These are phyloP conservation scores for Pestalotiopsis sp. DNA, from an alignment of 2,329 filamentous ascomycete species.

Conservation along the genomic window DNA sequence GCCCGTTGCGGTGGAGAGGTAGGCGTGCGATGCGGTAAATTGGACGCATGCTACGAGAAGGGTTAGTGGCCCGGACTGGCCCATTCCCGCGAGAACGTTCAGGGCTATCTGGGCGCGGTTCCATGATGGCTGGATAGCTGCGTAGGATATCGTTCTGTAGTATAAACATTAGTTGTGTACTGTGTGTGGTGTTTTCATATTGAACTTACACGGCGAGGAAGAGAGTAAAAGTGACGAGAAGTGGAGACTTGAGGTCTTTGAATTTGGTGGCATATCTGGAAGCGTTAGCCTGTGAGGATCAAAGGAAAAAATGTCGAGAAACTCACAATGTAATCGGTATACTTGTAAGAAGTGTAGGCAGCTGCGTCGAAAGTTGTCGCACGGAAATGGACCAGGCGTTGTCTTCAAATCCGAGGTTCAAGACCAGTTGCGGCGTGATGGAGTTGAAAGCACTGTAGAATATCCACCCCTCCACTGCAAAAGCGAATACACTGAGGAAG, in stretches of 20 bases:
- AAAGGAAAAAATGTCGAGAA: fast-evolving
- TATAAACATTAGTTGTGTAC: background rate
- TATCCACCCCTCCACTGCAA: conserved; percentile 61
- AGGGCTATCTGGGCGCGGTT: conserved; percentile 47
- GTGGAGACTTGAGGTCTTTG: conserved; percentile 50
- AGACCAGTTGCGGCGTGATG: conserved; percentile 49
- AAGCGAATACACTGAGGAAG: conserved; percentile 55
- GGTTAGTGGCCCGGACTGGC: conserved; percentile 51
- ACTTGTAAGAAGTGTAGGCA: conserved; percentile 41
- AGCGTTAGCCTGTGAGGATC: background rate
- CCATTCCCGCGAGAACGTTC: conserved; percentile 49
- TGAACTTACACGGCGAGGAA: conserved; percentile 52
- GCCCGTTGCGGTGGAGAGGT: conserved; percentile 54
- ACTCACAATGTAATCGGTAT: conserved; percentile 40
- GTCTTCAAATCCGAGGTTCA: conserved; percentile 50
- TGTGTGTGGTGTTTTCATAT: background rate
- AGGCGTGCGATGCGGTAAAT: conserved; percentile 55
- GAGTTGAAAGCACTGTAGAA: conserved; percentile 57
- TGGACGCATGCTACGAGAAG: conserved; percentile 53
- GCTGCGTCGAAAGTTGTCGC: conserved; percentile 47
- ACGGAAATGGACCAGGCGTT: conserved; percentile 50
- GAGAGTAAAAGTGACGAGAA: conserved; percentile 47
- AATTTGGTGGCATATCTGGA: conserved; percentile 45
- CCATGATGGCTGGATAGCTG: conserved; percentile 45
- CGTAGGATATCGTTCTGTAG: conserved; percentile 45